These are phyloP conservation scores for Rhynchosporium graminicola DNA, from an alignment of 2,329 filamentous ascomycete genomes.

Conservation along the genomic window DNA sequence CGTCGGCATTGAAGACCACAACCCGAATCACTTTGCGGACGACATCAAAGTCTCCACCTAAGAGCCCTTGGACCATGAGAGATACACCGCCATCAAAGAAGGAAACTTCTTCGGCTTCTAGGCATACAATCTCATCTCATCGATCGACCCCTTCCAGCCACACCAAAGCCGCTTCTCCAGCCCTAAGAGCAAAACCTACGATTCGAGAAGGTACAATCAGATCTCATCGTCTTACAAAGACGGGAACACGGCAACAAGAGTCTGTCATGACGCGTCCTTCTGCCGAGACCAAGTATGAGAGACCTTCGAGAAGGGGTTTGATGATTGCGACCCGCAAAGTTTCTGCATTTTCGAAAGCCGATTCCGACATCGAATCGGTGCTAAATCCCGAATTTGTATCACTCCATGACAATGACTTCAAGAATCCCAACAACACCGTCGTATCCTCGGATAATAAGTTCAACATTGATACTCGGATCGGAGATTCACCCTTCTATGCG, in stretches of 20 bases:
- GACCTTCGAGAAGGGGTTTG: background rate
- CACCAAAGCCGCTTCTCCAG: background rate
- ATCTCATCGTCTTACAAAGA: background rate
- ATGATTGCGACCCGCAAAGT: background rate
- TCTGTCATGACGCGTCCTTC: background rate
- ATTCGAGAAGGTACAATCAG: background rate
- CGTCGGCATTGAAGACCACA: background rate
- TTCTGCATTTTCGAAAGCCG: background rate
- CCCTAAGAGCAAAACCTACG: background rate
- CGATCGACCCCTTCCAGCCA: constrained; percentile 6
- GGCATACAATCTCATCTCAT: background rate
- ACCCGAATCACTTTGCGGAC: constrained; percentile 5
- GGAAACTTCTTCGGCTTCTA: background rate
- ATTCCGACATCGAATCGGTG: background rate
- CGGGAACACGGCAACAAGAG: background rate
- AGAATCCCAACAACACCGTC: background rate
- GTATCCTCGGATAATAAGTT: constrained; percentile 2
- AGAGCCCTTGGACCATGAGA: background rate
- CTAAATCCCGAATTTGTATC: background rate
- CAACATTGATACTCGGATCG: background rate
- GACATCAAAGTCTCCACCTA: background rate
- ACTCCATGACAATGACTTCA: background rate
- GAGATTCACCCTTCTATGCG: constrained; percentile 11
- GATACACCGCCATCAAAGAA: background rate
- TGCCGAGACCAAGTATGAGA: background rate